phyloP scores from a whole-genome alignment of 371 early-diverging fungal species.

The Rhizoclosmatium hyalinum region DNA sequence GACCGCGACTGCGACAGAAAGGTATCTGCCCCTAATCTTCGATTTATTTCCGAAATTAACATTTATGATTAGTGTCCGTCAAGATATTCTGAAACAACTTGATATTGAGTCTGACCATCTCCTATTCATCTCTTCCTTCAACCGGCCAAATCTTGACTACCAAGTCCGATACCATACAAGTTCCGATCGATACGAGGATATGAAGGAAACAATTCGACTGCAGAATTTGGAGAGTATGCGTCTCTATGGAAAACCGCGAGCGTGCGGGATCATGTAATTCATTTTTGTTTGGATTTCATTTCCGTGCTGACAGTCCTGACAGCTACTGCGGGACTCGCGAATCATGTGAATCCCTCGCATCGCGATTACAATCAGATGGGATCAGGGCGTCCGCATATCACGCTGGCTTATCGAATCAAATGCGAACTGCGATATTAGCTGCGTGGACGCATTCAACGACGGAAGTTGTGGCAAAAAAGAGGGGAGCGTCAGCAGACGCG shows the following conservation, averaged over 20 bases:
- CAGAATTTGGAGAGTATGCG: constrained; percentile 4
- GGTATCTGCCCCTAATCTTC: constrained; percentile 11
- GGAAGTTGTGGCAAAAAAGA: constrained; percentile 8
- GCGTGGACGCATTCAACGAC: constrained; percentile 41
- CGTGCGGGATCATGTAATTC: constrained; percentile 49
- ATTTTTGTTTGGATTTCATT: not conserved
- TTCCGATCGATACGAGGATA: constrained; percentile 42
- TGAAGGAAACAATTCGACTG: constrained; percentile 33
- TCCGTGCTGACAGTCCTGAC: constrained; percentile 4
- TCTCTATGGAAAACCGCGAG: not conserved
- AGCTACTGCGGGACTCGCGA: constrained; percentile 51
- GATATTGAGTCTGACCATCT: constrained; percentile 26
- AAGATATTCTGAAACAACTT: constrained; percentile 48
- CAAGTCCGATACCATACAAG: constrained; percentile 47
- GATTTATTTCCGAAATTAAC: not conserved
- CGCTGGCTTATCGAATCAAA: constrained; percentile 42
- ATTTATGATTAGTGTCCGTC: constrained; percentile 35
- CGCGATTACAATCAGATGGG: constrained; percentile 34
- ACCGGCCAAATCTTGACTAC: constrained; percentile 52
- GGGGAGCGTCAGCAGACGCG: not conserved
- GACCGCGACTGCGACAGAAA: constrained; percentile 55
- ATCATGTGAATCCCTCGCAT: constrained; percentile 46
- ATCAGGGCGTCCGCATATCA: constrained; percentile 52
- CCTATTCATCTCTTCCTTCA: constrained; percentile 46
- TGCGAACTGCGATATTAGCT: constrained; percentile 34